Evolutionary conservation across 345 rosid genomes (phyloP).

Genomic region (Brassica cretica): DNA sequence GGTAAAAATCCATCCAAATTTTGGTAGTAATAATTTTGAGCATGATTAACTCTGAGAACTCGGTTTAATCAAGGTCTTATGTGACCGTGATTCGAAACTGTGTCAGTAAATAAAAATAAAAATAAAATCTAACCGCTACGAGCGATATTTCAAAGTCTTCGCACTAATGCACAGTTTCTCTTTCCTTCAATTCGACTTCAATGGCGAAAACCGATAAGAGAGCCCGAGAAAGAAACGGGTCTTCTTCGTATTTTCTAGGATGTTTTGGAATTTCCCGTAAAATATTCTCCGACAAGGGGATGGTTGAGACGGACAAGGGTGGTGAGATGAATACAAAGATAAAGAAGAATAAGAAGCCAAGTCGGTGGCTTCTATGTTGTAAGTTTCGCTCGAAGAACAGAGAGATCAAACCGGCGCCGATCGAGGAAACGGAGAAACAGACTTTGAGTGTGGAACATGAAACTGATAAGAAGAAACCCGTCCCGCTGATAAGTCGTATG

Average conservation of each 20-base stretch:
- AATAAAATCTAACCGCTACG: conserved; percentile 39
- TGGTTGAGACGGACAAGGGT: conserved; percentile 7
- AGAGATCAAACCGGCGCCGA: conserved; percentile 48
- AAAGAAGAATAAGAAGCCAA: conserved; percentile 1
- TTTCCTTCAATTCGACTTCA: conserved; percentile 20
- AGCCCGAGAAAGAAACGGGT: conserved; percentile 8
- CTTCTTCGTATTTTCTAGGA: conserved; percentile 36
- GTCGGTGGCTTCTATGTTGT: conserved; percentile 31
- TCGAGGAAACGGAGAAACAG: conserved; percentile 33
- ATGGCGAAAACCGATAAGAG: conserved; percentile 41
- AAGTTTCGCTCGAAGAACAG: conserved; percentile 43
- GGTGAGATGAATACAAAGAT: conserved; percentile 9
- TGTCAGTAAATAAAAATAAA: conserved; percentile 12
- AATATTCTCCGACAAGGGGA: conserved; percentile 17
- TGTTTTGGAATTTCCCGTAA: conserved; percentile 53
- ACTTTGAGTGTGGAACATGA: not conserved
- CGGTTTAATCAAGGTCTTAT: too few species aligned
- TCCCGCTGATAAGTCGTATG: conserved; percentile 30
- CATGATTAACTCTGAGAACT: too few species aligned
- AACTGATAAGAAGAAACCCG: conserved; percentile 21
- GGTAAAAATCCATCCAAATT: not conserved
- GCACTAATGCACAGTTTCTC: conserved; percentile 27
- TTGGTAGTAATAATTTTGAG: not conserved
- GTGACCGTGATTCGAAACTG: conserved; percentile 17
- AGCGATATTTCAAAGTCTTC: conserved; percentile 40